Evolutionary conservation across 768 basidiomycete genomes (phyloP), one percentile per base, ranked within the genome.

Genomic region (Filobasidium wieringae): DNA sequence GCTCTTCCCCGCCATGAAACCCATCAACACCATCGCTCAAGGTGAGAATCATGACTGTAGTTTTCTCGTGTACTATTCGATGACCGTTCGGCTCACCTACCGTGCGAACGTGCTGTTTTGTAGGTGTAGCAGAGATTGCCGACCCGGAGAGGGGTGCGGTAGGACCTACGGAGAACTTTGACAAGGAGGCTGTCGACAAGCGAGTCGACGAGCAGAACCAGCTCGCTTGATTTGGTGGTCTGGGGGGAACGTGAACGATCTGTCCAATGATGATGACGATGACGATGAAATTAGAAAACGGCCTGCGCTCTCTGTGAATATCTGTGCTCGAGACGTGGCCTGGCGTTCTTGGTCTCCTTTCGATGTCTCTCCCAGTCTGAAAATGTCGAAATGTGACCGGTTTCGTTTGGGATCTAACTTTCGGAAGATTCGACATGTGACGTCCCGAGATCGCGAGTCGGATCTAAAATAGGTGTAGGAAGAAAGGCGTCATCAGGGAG

Each of bases 1-100:
- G 34, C 75, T 93, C 41, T 96, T 96, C 87, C 90, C 91, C 19
- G 92, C 91, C 1, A 95, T 96, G 91, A 88, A 89, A 80, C 91
- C 90, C 7, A 76, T 68, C n/a, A 45, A 55, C 40, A 36, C 34
- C 31, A 39, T 45, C 26, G 26, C 39, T 31, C 55, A 49, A 19
- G 49, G 56, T 57, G 27, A n/a, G 56, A 39, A 15, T 26, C 22
- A 47, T 37, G 9, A 37, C 36, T n/a, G 36, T 37, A n/a, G 36
- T 9, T 37, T 37, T 9, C 36, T n/a, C n/a, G 9, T 37, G 36
- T 9, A 9, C 36, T 9, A n/a, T 37, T n/a, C 36, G 36, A 9
- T 37, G 36, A n/a, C 36, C n/a, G 36, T 9, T 37, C 9, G 11
- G 11, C 11, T 9, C n/a, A 9, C 36, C 36, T 47, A 22, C n/a